phyloP scores from a whole-genome alignment of 495 filamentous ascomycete genomes.

The Penicillium parvum region DNA sequence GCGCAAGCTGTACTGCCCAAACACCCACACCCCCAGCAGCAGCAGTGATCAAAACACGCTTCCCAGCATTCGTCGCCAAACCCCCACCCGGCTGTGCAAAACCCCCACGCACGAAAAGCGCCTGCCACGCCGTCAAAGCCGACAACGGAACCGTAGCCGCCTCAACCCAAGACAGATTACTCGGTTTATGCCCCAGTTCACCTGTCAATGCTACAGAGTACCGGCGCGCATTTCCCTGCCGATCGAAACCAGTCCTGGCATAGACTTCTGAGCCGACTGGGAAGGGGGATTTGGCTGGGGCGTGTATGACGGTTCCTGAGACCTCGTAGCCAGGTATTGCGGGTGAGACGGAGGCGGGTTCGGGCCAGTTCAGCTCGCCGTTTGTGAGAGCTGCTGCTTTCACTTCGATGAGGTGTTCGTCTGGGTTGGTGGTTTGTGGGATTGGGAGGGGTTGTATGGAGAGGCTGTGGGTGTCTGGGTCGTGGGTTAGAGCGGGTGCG shows the following conservation, averaged over 20 bases:
- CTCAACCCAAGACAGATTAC: slow-evolving; percentile 38
- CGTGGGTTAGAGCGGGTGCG: no score
- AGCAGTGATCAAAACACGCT: slow-evolving; percentile 45
- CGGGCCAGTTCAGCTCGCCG: no score
- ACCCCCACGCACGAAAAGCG: slow-evolving; percentile 43
- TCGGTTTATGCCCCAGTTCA: slow-evolving; percentile 41
- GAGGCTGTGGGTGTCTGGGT: no score
- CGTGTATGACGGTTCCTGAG: slow-evolving; percentile 42
- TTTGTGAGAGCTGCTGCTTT: no score
- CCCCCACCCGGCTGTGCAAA: slow-evolving; percentile 1
- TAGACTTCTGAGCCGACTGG: slow-evolving; percentile 46
- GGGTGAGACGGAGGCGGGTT: no score
- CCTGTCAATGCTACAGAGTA: slow-evolving; percentile 42
- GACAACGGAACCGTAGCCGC: slow-evolving; percentile 45
- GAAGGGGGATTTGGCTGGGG: slow-evolving; percentile 42
- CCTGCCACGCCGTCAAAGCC: slow-evolving; percentile 49
- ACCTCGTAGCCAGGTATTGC: no score
- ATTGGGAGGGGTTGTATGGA: no score
- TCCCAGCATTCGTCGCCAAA: slow-evolving; percentile 10
- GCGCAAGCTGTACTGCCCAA: slow-evolving; percentile 55
- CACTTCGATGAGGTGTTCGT: no score
- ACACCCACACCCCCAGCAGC: slow-evolving; percentile 52
- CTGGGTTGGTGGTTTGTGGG: no score
- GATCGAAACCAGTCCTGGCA: slow-evolving; percentile 36
- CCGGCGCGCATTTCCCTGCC: slow-evolving; percentile 40